Evolutionary conservation across 306 rosid species (phyloP).

Genomic region (Erythrophleum fordii): DNA sequence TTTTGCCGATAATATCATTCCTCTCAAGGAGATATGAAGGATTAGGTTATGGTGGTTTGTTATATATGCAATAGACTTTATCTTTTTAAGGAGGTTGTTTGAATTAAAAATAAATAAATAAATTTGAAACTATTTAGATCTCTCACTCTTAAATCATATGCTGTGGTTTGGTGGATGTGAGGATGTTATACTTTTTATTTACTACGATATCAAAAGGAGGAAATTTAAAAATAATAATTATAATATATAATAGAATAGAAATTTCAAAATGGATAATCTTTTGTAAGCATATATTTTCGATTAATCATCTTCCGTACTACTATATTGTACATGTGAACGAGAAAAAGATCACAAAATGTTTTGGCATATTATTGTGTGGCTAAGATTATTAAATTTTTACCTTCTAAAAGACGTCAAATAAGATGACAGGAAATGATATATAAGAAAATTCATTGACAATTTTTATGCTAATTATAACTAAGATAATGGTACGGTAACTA

Average conservation of each 20-base stretch:
- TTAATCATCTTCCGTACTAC: neutral
- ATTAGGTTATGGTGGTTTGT: too few relatives aligned
- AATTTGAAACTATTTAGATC: too few relatives aligned
- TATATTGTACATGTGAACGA: neutral
- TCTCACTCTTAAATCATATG: too few relatives aligned
- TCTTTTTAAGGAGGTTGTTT: too few relatives aligned
- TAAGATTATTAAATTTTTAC: too few relatives aligned
- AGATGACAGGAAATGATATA: neutral
- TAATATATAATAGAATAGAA: neutral
- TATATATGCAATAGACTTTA: too few relatives aligned
- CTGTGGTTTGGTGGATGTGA: neutral
- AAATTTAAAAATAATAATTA: neutral
- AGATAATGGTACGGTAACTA: neutral
- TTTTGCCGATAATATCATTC: too few relatives aligned
- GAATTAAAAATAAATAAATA: too few relatives aligned
- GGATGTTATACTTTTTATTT: too few relatives aligned
- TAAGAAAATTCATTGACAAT: neutral
- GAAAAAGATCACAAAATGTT: too few relatives aligned
- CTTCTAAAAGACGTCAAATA: neutral
- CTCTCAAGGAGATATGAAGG: too few relatives aligned
- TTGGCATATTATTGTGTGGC: neutral
- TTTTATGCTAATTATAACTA: neutral
- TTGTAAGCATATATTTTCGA: neutral
- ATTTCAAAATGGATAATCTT: neutral
- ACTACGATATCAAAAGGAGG: too few relatives aligned